Evolutionary conservation across 2,329 filamentous ascomycete species (phyloP).

Genomic region (Neofusicoccum sp.): DNA sequence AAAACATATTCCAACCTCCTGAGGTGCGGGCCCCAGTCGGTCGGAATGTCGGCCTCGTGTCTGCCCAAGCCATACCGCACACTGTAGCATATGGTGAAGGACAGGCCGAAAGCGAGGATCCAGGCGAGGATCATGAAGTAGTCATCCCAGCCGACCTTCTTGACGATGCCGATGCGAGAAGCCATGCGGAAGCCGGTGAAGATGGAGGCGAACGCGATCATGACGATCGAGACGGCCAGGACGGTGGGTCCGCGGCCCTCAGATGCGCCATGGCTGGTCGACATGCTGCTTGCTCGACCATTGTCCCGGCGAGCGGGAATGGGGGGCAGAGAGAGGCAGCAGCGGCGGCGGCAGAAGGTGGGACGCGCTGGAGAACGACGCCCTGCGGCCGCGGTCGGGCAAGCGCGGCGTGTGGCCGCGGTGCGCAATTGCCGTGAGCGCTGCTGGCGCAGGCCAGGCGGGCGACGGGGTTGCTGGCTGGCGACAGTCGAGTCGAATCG

Average conservation of each 20-base stretch:
- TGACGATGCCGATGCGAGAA: constrained; percentile 71
- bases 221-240: constrained; percentile 67
- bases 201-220: constrained; percentile 66
- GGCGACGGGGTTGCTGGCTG: background rate
- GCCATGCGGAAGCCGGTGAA: constrained; percentile 75
- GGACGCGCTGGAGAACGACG: background rate
- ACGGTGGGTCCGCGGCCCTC: constrained; percentile 44
- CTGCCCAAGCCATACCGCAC: constrained; percentile 65
- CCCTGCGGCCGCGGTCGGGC: background rate
- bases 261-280: constrained; percentile 15
- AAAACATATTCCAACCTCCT: constrained; percentile 60
- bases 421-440: too few species aligned
- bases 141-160: constrained; percentile 72
- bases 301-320: constrained; percentile 2
- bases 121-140: constrained; percentile 78
- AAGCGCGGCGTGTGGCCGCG: background rate
- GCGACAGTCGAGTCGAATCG: background rate
- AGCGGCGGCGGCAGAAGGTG: background rate
- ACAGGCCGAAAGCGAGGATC: constrained; percentile 66
- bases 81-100: constrained; percentile 64
- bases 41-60: constrained; percentile 60
- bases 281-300: constrained; percentile 18
- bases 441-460: too few species aligned
- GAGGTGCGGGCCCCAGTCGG: constrained; percentile 51
- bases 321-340: background rate